Evolutionary conservation across 805 yeast species (phyloP).

Genomic region (Teunomyces aglyptinius): DNA sequence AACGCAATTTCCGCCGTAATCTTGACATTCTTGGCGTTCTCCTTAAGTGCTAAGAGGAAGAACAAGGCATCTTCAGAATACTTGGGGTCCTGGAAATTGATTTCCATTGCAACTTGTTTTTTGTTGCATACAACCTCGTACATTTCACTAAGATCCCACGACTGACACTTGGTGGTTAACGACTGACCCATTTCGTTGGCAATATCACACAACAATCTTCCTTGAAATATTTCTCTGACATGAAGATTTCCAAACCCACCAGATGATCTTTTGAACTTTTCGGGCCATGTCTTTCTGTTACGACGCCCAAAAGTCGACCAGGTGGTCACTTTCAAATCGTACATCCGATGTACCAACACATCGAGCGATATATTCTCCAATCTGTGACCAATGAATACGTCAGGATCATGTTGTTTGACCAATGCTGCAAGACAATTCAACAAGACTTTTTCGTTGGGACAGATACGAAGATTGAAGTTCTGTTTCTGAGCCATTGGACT

Average conservation of each 20-base stretch:
- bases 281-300: constrained; percentile 75
- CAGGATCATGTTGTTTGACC: constrained; percentile 80
- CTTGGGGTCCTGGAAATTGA: constrained; percentile 66
- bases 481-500: constrained; percentile 56
- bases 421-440: constrained; percentile 72
- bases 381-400: constrained; percentile 84
- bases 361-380: constrained; percentile 77
- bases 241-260: constrained; percentile 47
- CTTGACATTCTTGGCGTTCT: constrained; percentile 62
- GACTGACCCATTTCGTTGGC: constrained; percentile 95
- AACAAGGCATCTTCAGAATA: constrained; percentile 66
- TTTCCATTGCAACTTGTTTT: constrained; percentile 61
- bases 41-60: constrained; percentile 67
- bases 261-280: constrained; percentile 56
- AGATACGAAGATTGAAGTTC: constrained; percentile 51
- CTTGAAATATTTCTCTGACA: constrained; percentile 72
- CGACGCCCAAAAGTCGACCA: constrained; percentile 88
- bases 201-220: constrained; percentile 87
- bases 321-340: constrained; percentile 65
- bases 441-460: constrained; percentile 72
- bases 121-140: constrained; percentile 71
- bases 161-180: constrained; percentile 84
- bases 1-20: constrained; percentile 78
- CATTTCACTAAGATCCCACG: constrained; percentile 95
- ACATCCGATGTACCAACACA: constrained; percentile 77